Evolutionary conservation across 2,329 filamentous ascomycete genomes (phyloP), one percentile per base, ranked within the genome.

Genomic region (Epichloe brachyelytri): DNA sequence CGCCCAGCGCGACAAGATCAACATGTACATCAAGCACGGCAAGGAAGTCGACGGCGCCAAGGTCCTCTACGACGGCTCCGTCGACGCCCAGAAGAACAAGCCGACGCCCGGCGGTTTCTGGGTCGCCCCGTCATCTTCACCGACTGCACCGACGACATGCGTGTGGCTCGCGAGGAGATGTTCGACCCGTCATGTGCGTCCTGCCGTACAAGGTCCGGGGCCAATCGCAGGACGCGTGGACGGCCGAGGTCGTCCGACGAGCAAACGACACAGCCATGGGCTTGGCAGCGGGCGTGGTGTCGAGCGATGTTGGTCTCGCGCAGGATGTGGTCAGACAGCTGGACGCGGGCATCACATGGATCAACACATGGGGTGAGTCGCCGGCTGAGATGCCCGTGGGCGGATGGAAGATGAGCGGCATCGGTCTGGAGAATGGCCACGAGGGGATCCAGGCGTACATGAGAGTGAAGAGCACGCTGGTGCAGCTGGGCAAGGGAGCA

Each of bases 351-450:
- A 95, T 95, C 61, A 94, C 87, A 1, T 95, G 88, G 88, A 76
- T 95, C 49, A 95, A 95, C 65, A 89, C 86, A 0, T 95, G 89
- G 89, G 88, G 89, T n/a, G 88, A 95, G 71, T 84, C 79, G 46
- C 88, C 88, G 0, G 87, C 89, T 0, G 88, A 95, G 72, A 95
- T 95, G 89, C 85, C 85, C 2, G 88, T 95, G 0, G 88, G 88
- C 10, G 88, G 88, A 0, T 95, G 88, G 89, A 95, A 95, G 73
- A 77, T 86, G 75, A 94, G 88, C 63, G 89, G 89, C 36, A 70
- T 95, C 10, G 88, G 88, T 0, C 82, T 94, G 2, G 88, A 95
- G 74, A 95, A 95, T 65, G 89, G 88, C 3, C 74, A 81, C 53
- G 80, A 78, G 60, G 88, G 88, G 0, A 75, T 95, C 50, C 83